phyloP scores from a whole-genome alignment of 2,329 filamentous ascomycete species.

The Pyrenochaeta sp. region DNA sequence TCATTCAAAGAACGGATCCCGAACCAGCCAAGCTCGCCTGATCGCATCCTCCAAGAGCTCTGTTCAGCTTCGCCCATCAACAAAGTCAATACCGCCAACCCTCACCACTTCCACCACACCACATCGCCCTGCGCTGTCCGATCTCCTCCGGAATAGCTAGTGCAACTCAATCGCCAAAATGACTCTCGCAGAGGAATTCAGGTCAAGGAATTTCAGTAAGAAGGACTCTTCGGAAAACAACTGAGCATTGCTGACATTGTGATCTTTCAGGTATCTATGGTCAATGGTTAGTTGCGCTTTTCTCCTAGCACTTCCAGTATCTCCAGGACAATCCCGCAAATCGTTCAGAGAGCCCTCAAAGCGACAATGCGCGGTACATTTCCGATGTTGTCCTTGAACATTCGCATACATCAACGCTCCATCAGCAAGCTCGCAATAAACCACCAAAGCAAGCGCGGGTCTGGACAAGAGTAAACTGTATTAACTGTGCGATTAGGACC shows the following conservation, averaged over 20 bases:
- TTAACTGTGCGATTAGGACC: constrained; percentile 51
- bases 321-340: neutral
- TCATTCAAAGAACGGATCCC: constrained; percentile 10
- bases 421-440: too few species aligned
- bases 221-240: constrained; percentile 7
- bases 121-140: constrained; percentile 13
- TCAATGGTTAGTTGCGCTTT: constrained; percentile 65
- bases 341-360: too few species aligned
- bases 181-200: constrained; percentile 69
- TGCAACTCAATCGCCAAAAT: constrained; percentile 46
- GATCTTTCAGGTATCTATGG: constrained; percentile 67
- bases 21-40: constrained; percentile 21
- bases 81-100: constrained; percentile 19
- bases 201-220: constrained; percentile 72
- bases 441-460: neutral
- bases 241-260: constrained; percentile 40
- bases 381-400: too few species aligned
- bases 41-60: constrained; percentile 28
- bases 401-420: too few species aligned
- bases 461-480: neutral
- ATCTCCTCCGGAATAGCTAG: neutral
- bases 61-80: constrained; percentile 31
- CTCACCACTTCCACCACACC: constrained; percentile 7
- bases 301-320: neutral
- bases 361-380: too few species aligned